phyloP scores from a whole-genome alignment of 805 yeast genomes.

The Metschnikowia cubensis region DNA sequence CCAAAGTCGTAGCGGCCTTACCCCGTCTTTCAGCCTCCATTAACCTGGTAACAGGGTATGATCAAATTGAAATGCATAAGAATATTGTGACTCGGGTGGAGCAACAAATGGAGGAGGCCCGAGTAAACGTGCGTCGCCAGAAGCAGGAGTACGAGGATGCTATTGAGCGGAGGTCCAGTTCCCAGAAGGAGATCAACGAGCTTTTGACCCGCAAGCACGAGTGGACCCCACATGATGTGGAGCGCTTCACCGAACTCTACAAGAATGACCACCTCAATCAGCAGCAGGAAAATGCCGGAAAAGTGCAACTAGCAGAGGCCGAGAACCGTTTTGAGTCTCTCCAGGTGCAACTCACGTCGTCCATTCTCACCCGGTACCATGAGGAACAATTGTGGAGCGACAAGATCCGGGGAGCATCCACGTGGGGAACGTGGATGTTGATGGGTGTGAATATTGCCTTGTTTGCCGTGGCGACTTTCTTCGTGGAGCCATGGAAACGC shows the following conservation, averaged over 20 bases:
- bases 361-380: conserved; percentile 83
- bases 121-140: conserved; percentile 43
- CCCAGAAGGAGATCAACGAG: conserved; percentile 86
- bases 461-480: conserved; percentile 75
- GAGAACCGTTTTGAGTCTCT: conserved; percentile 66
- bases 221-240: conserved; percentile 80
- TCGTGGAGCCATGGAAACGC: conserved; percentile 94
- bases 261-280: conserved; percentile 76
- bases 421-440: conserved; percentile 92
- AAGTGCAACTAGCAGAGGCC: conserved; percentile 43
- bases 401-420: conserved; percentile 86
- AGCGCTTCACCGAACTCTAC: conserved; percentile 77
- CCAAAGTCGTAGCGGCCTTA: not conserved
- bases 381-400: conserved; percentile 99
- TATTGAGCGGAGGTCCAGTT: conserved; percentile 55
- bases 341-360: conserved; percentile 64
- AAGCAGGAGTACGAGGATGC: conserved; percentile 58
- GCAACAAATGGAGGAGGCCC: conserved; percentile 42
- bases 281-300: conserved; percentile 50
- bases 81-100: conserved; percentile 57
- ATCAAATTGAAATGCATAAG: conserved; percentile 70
- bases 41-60: conserved; percentile 90
- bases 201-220: conserved; percentile 75
- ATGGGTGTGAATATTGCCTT: conserved; percentile 83
- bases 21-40: conserved; percentile 22